These are phyloP conservation scores for Aristolochia californica DNA, from an alignment of 164 flowering plant genomes.

Conservation along the genomic window DNA sequence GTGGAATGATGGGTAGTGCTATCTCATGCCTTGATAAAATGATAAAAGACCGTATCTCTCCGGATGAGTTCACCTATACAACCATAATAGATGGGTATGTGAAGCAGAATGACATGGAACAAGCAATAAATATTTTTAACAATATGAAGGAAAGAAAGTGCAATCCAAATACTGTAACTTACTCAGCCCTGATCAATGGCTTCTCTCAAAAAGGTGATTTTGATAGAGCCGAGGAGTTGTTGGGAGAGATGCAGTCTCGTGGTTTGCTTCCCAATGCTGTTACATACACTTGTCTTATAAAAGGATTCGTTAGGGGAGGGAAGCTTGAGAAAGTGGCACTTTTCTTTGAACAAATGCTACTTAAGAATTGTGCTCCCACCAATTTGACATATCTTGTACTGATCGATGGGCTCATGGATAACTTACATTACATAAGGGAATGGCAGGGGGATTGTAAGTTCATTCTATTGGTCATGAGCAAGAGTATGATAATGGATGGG, in stretches of 20 bases:
- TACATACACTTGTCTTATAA: constrained; percentile 60
- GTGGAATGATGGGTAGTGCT: constrained; percentile 66
- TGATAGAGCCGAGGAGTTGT: constrained; percentile 35
- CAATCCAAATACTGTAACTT: constrained; percentile 67
- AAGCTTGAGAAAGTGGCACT: constrained; percentile 45
- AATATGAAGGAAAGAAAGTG: constrained; percentile 39
- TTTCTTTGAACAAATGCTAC: constrained; percentile 63
- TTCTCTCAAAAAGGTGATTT: constrained; percentile 46
- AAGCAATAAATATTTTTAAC: constrained; percentile 36
- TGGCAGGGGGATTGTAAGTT: constrained; percentile 17
- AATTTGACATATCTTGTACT: constrained; percentile 48
- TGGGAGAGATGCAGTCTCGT: constrained; percentile 40
- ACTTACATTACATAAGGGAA: constrained; percentile 13
- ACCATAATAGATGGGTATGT: constrained; percentile 69
- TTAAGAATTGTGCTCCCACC: constrained; percentile 55
- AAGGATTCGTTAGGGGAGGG: constrained; percentile 50
- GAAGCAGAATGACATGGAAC: constrained; percentile 47
- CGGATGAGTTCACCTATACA: constrained; percentile 66
- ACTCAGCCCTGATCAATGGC: constrained; percentile 69
- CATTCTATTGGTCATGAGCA: constrained; percentile 31
- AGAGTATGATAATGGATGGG: constrained; percentile 47
- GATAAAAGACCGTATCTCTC: constrained; percentile 26
- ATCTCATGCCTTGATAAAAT: constrained; percentile 37
- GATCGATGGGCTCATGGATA: constrained; percentile 41
- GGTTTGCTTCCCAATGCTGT: constrained; percentile 65